phyloP scores from a whole-genome alignment of 2,329 filamentous ascomycete species.

The Dichotomopilus funicola region DNA sequence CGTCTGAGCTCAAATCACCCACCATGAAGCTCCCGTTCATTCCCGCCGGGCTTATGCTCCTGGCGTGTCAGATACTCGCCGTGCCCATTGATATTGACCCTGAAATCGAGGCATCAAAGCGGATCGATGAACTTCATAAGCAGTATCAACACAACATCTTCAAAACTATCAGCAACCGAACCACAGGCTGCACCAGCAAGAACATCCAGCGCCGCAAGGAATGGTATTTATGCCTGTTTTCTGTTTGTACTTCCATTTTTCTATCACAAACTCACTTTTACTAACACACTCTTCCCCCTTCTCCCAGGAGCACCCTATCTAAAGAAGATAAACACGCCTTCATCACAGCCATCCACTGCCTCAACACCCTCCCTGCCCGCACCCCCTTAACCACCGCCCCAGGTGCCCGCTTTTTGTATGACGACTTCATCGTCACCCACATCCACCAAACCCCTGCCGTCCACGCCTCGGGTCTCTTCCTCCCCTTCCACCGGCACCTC shows the following conservation, averaged over 20 bases:
- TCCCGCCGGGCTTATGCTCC: not conserved
- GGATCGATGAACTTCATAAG: not conserved
- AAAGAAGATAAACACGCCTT: not conserved
- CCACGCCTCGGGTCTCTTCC: conserved; percentile 17
- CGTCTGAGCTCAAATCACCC: too few relatives aligned
- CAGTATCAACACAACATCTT: not conserved
- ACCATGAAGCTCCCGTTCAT: not conserved
- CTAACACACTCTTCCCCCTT: not conserved
- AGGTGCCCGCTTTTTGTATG: conserved; percentile 15
- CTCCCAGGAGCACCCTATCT: conserved; percentile 8
- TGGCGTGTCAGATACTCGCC: too few relatives aligned
- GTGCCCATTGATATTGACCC: not conserved
- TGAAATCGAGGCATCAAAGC: not conserved
- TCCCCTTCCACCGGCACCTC: conserved; percentile 16
- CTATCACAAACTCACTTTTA: not conserved
- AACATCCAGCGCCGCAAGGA: not conserved
- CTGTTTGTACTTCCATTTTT: not conserved
- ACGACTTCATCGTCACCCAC: conserved; percentile 20
- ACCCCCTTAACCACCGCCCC: conserved; percentile 1
- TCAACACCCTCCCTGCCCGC: not conserved
- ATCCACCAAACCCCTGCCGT: conserved; percentile 14
- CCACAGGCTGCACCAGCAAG: not conserved
- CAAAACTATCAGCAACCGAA: not conserved
- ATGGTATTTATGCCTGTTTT: not conserved
- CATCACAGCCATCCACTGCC: conserved; percentile 10